Base-by-base conservation (phyloP, 2,329 filamentous ascomycete species). In the Fusarium sp. region DNA sequence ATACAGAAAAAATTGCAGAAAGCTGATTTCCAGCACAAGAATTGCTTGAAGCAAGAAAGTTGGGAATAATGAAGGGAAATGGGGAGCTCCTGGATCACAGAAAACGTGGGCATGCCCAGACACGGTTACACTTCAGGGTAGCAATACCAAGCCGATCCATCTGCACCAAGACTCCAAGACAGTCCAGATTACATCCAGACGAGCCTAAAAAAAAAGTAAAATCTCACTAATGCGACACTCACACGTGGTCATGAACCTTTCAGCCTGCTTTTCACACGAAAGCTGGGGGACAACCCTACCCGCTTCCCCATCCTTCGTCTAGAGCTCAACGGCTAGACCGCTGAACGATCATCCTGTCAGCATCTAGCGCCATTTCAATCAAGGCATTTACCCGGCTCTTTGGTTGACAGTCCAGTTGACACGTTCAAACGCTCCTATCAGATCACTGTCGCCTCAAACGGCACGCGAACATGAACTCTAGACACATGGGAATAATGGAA, bases 401-500 rank as follows among this genome's bases (percentile, higher is more conserved):
- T 43, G 49, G 49, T 53, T 22, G 49, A 53, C 49, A 53, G 24
- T 38, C 16, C 34, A 38, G 16, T 38, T 38, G 32, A 38, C 32
- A 38, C 32, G 16, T 20, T 15, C 6, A 41, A 29, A 53, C 49
- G 49, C 49, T 53, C 49, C 49, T 53, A 53, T 53, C 49, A 43
- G 13, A 25, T 6, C 3, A 22, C 18, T 24, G 18, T 38, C 18
- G 34, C 18, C 18, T 38, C 34, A 38, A 38, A 38, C 34, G 18
- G 10, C 8, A 32, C 22, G 22, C 49, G 40, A 20, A 40, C 20
- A 40, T 16, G 16, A 15, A 52, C 5, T 52, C 25, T 52, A 4
- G 38, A 32, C 48, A 22, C 15, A 44, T 47, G 29, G 15, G 22
- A 51, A 51, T 38, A 38, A 38, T 1, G 6, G 20, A 49, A 8